Conservation (phyloP, 768 basidiomycete species). For the Suillus plorans region DNA sequence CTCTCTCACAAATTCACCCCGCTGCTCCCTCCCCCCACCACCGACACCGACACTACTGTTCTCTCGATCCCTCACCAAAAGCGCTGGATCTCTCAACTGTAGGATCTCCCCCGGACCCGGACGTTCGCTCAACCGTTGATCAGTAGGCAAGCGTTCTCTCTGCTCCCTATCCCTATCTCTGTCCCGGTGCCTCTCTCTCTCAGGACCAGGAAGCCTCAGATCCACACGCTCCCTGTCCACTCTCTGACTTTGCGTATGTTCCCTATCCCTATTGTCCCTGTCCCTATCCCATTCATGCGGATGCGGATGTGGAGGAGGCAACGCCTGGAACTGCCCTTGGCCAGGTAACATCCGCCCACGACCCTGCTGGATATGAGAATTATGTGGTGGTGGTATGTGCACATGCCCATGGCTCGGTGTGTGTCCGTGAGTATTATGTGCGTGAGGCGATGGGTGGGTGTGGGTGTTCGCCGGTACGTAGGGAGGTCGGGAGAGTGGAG, state of each 20-base stretch:
- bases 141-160: conserved; percentile 22
- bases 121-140: conserved; percentile 15
- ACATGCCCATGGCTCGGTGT: background rate
- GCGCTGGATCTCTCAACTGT: conserved; percentile 3
- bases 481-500: conserved; percentile 24
- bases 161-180: conserved; percentile 12
- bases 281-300: conserved; percentile 28
- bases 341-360: conserved; percentile 19
- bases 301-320: conserved; percentile 17
- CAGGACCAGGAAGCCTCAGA: background rate
- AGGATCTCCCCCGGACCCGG: conserved; percentile 7
- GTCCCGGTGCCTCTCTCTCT: conserved; percentile 9
- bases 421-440: conserved; percentile 26
- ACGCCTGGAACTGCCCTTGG: conserved; percentile 31
- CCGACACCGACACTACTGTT: background rate
- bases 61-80: conserved; percentile 3
- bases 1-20: conserved; percentile 32
- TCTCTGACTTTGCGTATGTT: conserved; percentile 15
- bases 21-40: conserved; percentile 25
- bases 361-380: conserved; percentile 11
- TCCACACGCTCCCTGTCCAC: conserved; percentile 23
- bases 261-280: conserved; percentile 12
- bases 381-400: background rate
- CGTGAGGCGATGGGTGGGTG: conserved; percentile 19
- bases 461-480: conserved; percentile 19